Evolutionary conservation across 2,329 filamentous ascomycete genomes (phyloP).

Genomic region (Colletotrichum caudatum): DNA sequence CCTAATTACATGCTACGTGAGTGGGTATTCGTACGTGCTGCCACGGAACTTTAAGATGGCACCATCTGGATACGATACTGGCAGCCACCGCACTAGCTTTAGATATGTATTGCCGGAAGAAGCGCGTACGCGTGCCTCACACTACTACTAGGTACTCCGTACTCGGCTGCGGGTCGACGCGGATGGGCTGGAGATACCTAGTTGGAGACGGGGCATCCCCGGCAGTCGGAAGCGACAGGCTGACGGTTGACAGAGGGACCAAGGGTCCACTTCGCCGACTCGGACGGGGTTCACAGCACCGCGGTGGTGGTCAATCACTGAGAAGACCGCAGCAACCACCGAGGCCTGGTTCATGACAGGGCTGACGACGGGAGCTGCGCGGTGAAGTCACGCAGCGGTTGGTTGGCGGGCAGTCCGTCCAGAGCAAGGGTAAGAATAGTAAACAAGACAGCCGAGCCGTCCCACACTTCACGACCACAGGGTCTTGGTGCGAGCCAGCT

Average conservation of each 20-base stretch:
- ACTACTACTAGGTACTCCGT: no score
- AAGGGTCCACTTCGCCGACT: constrained; percentile 19
- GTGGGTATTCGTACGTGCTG: background rate
- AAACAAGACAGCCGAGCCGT: constrained; percentile 1
- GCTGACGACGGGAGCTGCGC: constrained; percentile 5
- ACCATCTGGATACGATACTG: background rate
- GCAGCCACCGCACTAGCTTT: background rate
- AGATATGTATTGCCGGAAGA: background rate
- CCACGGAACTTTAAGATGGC: background rate
- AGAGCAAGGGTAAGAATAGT: constrained; percentile 2
- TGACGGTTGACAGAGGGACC: background rate
- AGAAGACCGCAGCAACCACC: constrained; percentile 5
- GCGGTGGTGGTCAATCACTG: background rate
- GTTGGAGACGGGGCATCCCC: constrained; percentile 7
- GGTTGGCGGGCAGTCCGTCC: background rate
- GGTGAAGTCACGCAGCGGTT: constrained; percentile 3
- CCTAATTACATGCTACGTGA: background rate
- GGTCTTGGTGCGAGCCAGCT: constrained; percentile 16
- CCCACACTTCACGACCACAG: constrained; percentile 10
- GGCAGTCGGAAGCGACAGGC: constrained; percentile 9
- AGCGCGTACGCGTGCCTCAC: background rate
- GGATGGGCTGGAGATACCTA: background rate
- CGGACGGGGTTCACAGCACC: constrained; percentile 16
- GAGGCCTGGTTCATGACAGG: constrained; percentile 2
- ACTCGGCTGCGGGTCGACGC: background rate